Percentiles rank a stretch among this genome's conserved stretches.
Conservation (phyloP, 2,329 filamentous ascomycete genomes). For the Aspergillus transmontanensis region DNA sequence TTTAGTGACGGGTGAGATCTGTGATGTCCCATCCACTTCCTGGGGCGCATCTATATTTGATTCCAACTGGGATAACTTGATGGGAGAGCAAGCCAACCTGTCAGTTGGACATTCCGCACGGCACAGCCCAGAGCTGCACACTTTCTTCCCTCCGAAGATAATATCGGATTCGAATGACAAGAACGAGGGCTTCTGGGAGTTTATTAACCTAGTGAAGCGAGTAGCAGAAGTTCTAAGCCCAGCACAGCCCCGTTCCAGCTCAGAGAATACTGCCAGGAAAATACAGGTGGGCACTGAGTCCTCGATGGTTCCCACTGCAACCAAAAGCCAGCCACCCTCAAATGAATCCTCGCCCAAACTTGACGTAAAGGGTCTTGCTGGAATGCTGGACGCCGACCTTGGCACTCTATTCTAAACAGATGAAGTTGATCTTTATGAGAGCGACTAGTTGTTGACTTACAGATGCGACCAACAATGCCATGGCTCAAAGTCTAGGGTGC, state of each 20-base stretch:
- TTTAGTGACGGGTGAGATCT: constrained; percentile 20
- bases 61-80: constrained; percentile 44
- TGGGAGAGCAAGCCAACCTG: constrained; percentile 40
- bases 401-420: constrained; percentile 31
- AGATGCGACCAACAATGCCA: not conserved
- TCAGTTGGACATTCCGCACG: constrained; percentile 36
- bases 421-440: not conserved
- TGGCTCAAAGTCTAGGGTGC: not conserved
- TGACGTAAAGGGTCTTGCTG: constrained; percentile 7
- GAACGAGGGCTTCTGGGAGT: constrained; percentile 37
- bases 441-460: not conserved
- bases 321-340: constrained; percentile 1
- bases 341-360: constrained; percentile 11
- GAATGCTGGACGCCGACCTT: constrained; percentile 28
- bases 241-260: constrained; percentile 9
- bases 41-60: constrained; percentile 44
- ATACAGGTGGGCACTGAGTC: not conserved
- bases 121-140: constrained; percentile 34
- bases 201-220: constrained; percentile 38
- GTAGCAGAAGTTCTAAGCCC: constrained; percentile 37
- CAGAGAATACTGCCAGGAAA: not conserved
- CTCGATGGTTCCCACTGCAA: not conserved
- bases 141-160: constrained; percentile 38
- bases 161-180: constrained; percentile 19
- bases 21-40: constrained; percentile 28